phyloP scores from a whole-genome alignment of 139 green algal genomes.

The Chlamydomonas sp. region DNA sequence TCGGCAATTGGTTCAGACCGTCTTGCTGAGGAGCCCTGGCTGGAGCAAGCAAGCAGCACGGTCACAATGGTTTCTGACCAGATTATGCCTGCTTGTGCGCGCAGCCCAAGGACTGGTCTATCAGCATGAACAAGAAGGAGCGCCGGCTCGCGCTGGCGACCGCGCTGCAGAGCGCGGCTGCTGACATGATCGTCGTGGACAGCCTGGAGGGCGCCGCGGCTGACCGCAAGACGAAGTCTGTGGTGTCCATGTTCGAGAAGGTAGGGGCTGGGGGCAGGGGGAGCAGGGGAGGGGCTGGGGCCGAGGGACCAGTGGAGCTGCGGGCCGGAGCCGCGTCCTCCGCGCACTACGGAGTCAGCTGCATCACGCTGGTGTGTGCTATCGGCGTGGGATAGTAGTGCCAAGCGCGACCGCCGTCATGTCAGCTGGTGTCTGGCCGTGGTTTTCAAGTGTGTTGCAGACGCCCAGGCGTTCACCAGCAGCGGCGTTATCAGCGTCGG shows the following conservation, averaged over 20 bases:
- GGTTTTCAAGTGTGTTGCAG: too few relatives aligned
- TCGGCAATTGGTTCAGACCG: background rate
- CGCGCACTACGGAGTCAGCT: too few relatives aligned
- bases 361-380: too few relatives aligned
- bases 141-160: constrained; percentile 91
- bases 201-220: constrained; percentile 63
- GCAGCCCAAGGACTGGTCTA: constrained; percentile 95
- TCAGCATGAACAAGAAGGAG: constrained; percentile 99
- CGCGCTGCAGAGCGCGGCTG: constrained; percentile 89
- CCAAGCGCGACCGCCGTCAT: too few relatives aligned
- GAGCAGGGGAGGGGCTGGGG: too few relatives aligned
- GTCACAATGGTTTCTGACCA: background rate
- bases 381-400: too few relatives aligned
- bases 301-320: too few relatives aligned
- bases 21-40: background rate
- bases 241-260: constrained; percentile 76
- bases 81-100: background rate
- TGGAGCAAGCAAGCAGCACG: background rate
- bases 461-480: too few relatives aligned
- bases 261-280: constrained; percentile 51
- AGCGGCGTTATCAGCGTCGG: too few relatives aligned
- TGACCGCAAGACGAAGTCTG: constrained; percentile 85
- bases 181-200: constrained; percentile 90
- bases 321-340: too few relatives aligned
- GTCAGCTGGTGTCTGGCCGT: too few relatives aligned